phyloP scores from a whole-genome alignment of 2,329 filamentous ascomycete species.

The Fusarium haematococcum region DNA sequence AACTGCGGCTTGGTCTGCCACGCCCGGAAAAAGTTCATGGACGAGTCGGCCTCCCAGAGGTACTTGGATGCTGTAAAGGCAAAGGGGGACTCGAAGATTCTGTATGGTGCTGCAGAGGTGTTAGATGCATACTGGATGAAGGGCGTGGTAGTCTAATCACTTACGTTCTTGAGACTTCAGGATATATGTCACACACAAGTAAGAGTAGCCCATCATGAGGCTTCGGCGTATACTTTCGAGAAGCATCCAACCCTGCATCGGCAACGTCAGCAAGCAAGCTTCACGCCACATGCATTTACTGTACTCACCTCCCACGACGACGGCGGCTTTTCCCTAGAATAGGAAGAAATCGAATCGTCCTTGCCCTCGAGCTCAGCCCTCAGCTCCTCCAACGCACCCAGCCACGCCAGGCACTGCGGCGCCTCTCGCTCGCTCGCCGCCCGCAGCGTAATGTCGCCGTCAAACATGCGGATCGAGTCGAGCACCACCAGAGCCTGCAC shows the following conservation, averaged over 20 bases:
- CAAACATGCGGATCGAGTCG: slow-evolving; percentile 57
- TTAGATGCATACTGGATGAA: not conserved
- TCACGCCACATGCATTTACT: not conserved
- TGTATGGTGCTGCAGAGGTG: slow-evolving; percentile 23
- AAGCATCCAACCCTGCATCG: slow-evolving; percentile 54
- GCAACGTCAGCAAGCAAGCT: not conserved
- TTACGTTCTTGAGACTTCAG: slow-evolving; percentile 49
- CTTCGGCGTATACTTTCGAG: slow-evolving; percentile 57
- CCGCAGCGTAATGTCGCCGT: slow-evolving; percentile 56
- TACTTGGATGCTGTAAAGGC: slow-evolving; percentile 55
- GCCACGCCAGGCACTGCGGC: slow-evolving; percentile 52
- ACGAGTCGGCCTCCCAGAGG: slow-evolving; percentile 57
- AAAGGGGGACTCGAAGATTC: slow-evolving; percentile 27
- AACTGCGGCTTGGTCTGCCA: slow-evolving; percentile 59
- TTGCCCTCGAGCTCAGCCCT: slow-evolving; percentile 50
- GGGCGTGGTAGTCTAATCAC: slow-evolving; percentile 11
- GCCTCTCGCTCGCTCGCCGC: slow-evolving; percentile 56
- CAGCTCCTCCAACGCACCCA: slow-evolving; percentile 48
- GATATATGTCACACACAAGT: slow-evolving; percentile 50
- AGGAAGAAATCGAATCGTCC: slow-evolving; percentile 32
- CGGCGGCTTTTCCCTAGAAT: slow-evolving; percentile 50
- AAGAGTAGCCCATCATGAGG: slow-evolving; percentile 48
- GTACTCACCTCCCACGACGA: slow-evolving; percentile 56
- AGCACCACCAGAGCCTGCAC: slow-evolving; percentile 57
- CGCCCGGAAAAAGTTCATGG: slow-evolving; percentile 56